Base-by-base conservation (phyloP, 2,329 filamentous ascomycete species). In the Trichoderma brevicompactum region DNA sequence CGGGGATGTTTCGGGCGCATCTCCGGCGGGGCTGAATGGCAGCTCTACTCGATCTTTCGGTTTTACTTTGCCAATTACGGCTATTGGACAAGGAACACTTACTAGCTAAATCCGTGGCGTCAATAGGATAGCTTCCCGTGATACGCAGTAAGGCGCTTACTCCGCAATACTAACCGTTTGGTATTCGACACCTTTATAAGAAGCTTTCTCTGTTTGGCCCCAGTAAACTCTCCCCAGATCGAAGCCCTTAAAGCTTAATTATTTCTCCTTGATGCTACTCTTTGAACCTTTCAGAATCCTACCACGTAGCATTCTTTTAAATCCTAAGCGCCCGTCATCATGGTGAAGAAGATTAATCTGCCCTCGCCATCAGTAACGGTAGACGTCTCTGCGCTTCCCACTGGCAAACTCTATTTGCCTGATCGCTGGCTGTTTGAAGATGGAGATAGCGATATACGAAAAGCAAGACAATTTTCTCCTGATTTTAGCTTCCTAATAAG, bases 351-450 rank as follows among this genome's bases (percentile, higher is more conserved):
- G n/a, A 8, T 28, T 5, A 59, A 8, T 0, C 7, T 59, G 13
- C 55, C 55, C 36, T 59, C 55, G 36, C n/a, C 55, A 23, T 59
- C 46, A 10, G 58, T 19, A 7, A 40, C 17, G 7, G 58, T 62
- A 10, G 58, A 62, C 1, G 58, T 62, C 7, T 62, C 32, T 34
- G 58, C 58, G 6, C 58, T 62, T 23, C 58, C 58, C 12, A 62
- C 58, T 17, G 58, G 44, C 9, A 49, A 62, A 15, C 58, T 62
- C 34, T 62, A 41, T 19, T 38, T 59, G 13, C 58, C 58, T 5
- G 58, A 52, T 52, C 58, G 58, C 12, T 62, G 58, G 58, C 44
- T 54, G 1, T 63, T 63, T 17, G 48, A 63, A 52, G 59, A 63
- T 44, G 59, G 58, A 9, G 36, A 63, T 19, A 43, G 5, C 23